Evolutionary conservation across 768 basidiomycete species (phyloP), one percentile per base, ranked within the genome.

Genomic region (Rhizopogon roseolus): DNA sequence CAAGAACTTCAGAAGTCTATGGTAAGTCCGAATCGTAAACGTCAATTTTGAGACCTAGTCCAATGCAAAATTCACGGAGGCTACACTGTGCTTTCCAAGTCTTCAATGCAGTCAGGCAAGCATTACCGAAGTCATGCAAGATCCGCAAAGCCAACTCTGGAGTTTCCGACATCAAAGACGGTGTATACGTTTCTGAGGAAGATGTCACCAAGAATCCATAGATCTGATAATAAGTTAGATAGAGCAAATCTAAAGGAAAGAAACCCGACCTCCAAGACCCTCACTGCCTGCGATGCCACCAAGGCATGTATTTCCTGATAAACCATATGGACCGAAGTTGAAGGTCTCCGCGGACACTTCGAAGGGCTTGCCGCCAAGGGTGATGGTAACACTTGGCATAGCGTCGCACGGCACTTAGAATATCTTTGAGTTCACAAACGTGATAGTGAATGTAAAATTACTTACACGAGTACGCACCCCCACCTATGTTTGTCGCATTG

Each of bases 121-220:
- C 25, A 25, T 36, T 19, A 36, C 19, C 32, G 6, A 53, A 29
- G 13, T 36, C 55, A 64, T 48, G 58, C 58, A 39, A 67, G 62
- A 9, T 57, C 39, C 37, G 76, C 76, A 56, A 78, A 77, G 4
- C 77, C 75, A n/a, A 78, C 72, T 32, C 60, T 66, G 4, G 39
- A 50, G n/a, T 69, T 65, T 5, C 67, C 73, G 17, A 73, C 53
- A 56, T 79, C 74, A 57, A 79, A 80, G 10, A 66, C 65, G 7
- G 76, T 68, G 57, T 77, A 81, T 27, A 78, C 75, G 49, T 74
- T 76, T 58, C 66, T 71, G 56, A 80, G 56, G 67, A 81, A 78
- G 10, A 65, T 60, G 32, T 71, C 71, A 6, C 73, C 73, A 27
- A 74, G 40, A 44, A 74, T 62, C 72, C 71, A 73, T 14, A 62